Evolutionary conservation across 495 filamentous ascomycete species (phyloP), one percentile per base, ranked within the genome.

Genomic region (Penicillium manginii): DNA sequence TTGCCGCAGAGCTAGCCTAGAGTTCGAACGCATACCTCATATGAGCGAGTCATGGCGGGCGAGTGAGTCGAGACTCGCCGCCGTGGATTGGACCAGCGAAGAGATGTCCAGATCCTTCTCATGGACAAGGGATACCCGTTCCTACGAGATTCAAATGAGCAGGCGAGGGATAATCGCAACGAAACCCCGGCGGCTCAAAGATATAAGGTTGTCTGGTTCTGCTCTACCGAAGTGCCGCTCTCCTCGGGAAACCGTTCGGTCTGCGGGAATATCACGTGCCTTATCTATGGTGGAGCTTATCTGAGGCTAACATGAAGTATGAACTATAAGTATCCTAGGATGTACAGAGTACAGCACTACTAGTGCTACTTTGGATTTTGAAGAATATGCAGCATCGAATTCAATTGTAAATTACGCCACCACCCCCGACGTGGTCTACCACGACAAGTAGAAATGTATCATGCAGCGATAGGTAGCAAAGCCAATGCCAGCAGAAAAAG

Each of bases 21-120:
- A 22, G 22, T 18, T 48, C 42, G 49, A 19, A 42, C 37, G 26
- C 74, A 57, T 71, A 77, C 76, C 64, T 73, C 73, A 63, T 79
- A 79, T 66, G 73, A 72, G 50, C 74, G 76, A 74, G 74, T 60
- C 76, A 77, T 77, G 48, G 63, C 56, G 63, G 64, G 55, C 49
- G 71, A 62, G 55, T 57, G 50, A 53, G 65, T 71, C 46, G 73
- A 78, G 23, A 73, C 58, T 65, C 57, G 57, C 58, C 68, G 71
- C 55, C 67, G 60, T 43, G 56, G 58, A 58, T 29, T 51, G 57
- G 45, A 66, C 50, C 39, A 66, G 57, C 59, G 48, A 50, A 62
- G 23, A 42, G 62, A 57, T 45, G 19, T 56, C 62, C 60, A 69
- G 32, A 64, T 48, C 37, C 61, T 46, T 67, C 58, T 57, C 69